phyloP scores from a whole-genome alignment of 345 rosid genomes.

The Syzygium grande region DNA sequence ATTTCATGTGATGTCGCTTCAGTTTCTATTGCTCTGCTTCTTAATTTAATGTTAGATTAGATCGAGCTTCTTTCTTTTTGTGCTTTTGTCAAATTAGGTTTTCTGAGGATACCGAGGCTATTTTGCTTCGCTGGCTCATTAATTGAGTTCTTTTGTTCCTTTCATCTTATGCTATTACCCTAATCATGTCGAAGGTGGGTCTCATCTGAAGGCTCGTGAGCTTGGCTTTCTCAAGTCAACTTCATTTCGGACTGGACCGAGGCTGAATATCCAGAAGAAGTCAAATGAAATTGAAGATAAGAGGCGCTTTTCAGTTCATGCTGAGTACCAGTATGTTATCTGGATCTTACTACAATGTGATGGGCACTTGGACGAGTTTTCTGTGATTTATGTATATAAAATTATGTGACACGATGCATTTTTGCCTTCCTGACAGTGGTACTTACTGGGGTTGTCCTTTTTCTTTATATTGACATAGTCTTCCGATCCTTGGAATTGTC shows the following conservation, averaged over 20 bases:
- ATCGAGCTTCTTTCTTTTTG: background rate
- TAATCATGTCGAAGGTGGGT: slow-evolving; percentile 1
- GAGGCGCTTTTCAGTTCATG: slow-evolving; percentile 39
- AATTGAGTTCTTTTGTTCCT: background rate
- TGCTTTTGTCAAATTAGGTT: background rate
- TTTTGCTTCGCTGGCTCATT: slow-evolving; percentile 4
- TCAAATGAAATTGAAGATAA: slow-evolving; percentile 9
- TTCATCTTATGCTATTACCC: background rate
- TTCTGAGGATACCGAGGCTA: background rate
- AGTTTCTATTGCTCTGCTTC: background rate
- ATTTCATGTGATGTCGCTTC: background rate
- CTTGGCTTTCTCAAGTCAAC: slow-evolving; percentile 30
- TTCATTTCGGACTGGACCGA: slow-evolving; percentile 24
- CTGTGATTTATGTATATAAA: background rate
- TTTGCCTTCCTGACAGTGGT: background rate
- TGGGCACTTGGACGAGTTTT: background rate
- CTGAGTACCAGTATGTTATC: slow-evolving; percentile 43
- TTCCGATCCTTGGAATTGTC: background rate
- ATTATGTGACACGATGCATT: background rate
- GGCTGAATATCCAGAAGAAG: slow-evolving; percentile 32
- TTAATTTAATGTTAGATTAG: background rate
- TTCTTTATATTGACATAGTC: background rate
- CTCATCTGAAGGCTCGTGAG: slow-evolving; percentile 12
- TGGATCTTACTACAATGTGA: background rate
- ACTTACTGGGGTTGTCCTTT: background rate